Conservation (phyloP, 768 basidiomycete species). For the Hericium erinaceus region DNA sequence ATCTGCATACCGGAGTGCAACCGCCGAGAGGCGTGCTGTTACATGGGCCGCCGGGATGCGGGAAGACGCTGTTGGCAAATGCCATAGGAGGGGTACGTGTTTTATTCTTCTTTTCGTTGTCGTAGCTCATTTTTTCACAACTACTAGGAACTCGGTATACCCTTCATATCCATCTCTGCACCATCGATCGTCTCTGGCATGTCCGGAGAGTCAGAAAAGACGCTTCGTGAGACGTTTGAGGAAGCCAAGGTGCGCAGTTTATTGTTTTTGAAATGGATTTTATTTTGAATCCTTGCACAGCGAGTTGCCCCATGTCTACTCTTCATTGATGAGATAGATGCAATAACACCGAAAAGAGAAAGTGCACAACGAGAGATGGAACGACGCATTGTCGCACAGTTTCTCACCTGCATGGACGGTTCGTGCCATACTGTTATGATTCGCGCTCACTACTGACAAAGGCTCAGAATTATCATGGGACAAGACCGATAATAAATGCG, state of each 20-base stretch:
- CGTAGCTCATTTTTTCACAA: neutral
- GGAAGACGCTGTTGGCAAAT: conserved; percentile 90
- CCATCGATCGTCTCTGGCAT: conserved; percentile 96
- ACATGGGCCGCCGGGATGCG: conserved; percentile 95
- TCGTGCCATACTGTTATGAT: conserved; percentile 14
- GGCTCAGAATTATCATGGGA: conserved; percentile 86
- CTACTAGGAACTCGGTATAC: conserved; percentile 77
- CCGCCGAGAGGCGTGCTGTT: conserved; percentile 88
- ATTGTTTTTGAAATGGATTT: neutral
- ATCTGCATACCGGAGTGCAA: conserved; percentile 85
- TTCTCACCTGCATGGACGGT: conserved; percentile 99
- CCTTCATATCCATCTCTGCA: conserved; percentile 91
- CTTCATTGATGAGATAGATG: conserved; percentile 97
- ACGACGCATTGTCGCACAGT: conserved; percentile 91
- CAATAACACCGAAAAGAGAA: conserved; percentile 95
- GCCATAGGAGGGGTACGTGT: conserved; percentile 85
- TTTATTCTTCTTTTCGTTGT: neutral
- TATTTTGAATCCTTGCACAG: conserved; percentile 27
- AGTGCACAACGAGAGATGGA: conserved; percentile 99
- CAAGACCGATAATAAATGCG: conserved; percentile 84
- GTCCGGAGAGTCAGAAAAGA: conserved; percentile 98
- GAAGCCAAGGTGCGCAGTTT: conserved; percentile 72
- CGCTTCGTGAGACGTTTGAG: conserved; percentile 90
- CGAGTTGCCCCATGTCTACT: conserved; percentile 85
- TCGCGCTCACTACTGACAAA: neutral